phyloP scores from a whole-genome alignment of 2,329 filamentous ascomycete species.

The Diaporthe citri region DNA sequence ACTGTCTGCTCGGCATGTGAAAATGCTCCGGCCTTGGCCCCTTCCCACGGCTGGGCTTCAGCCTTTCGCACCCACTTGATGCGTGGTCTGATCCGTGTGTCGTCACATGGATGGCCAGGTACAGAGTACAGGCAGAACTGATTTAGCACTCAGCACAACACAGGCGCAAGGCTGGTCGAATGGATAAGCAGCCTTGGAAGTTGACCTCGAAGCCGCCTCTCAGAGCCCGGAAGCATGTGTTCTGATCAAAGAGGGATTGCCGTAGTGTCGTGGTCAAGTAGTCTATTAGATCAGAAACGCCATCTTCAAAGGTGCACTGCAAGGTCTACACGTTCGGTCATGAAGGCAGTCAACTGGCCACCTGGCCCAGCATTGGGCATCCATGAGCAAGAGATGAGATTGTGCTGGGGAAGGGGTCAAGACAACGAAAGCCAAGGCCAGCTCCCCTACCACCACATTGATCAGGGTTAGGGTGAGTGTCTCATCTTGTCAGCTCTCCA shows the following conservation, averaged over 20 bases:
- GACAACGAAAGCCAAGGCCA: background rate
- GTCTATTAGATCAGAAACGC: background rate
- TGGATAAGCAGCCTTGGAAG: background rate
- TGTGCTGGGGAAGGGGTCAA: background rate
- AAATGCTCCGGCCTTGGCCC: conserved; percentile 2
- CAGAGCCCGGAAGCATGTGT: background rate
- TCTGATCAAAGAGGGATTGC: no score
- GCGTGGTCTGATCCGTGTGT: background rate
- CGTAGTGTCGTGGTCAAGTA: background rate
- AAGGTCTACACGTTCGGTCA: background rate
- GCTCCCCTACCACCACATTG: background rate
- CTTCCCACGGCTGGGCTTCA: conserved; percentile 1
- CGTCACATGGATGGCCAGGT: background rate
- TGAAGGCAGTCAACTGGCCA: no score
- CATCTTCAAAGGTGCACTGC: background rate
- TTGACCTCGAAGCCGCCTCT: background rate
- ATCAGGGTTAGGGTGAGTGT: conserved; percentile 2
- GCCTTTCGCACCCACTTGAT: background rate
- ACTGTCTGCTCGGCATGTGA: conserved; percentile 36
- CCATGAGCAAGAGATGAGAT: background rate
- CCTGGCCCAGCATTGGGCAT: no score
- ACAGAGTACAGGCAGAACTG: background rate
- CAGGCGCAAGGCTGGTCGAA: background rate
- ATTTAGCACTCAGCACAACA: background rate
- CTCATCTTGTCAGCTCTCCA: background rate